Evolutionary conservation across 202 grass and related monocot species (phyloP), one percentile per base, ranked within the genome.

Genomic region (Sporobolus alterniflorus): DNA sequence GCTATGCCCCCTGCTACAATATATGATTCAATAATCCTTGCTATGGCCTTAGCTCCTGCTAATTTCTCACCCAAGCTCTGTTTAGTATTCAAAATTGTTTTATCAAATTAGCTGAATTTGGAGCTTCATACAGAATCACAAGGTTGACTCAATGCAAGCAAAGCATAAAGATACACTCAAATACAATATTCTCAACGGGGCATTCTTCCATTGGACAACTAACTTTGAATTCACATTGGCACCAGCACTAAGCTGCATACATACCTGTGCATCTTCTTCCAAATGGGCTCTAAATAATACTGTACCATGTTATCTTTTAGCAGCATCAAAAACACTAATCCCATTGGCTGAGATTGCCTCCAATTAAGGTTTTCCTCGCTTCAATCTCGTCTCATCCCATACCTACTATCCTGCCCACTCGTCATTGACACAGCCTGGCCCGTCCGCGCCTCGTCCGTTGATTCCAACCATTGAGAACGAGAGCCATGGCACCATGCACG

Each of bases 301-400:
- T 42, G n/a, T n/a, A n/a, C n/a, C n/a, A n/a, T n/a, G 15, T 8
- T 50, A 60, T 51, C 6, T 26, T 61, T 73, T 36, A 44, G 48
- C 24, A 77, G n/a, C 28, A 66, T 67, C 57, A 22, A 69, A 76
- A 77, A 47, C 64, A 31, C 17, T 31, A 6, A 6, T 64, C 49
- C 18, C 61, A 79, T 68, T 79, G 50, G 31, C 30, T 74, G 18
- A n/a, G n/a, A 39, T 70, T 76, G 71, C 65, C 13, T 75, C 31
- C 73, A 56, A n/a, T n/a, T n/a, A n/a, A 66, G 28, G 34, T 54
- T 46, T 64, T 56, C 65, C 39, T 64, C 39, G 46, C 34, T 57
- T 44, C 9, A 36, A 36, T 10, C 13, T 3, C 20, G 54, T 51
- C 22, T 50, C 70, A 60, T 42, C 20, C 41, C 10, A 43, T 34